Evolutionary conservation across 2,329 filamentous ascomycete species (phyloP), one percentile per base, ranked within the genome.

Genomic region (Cladosporium sp.): DNA sequence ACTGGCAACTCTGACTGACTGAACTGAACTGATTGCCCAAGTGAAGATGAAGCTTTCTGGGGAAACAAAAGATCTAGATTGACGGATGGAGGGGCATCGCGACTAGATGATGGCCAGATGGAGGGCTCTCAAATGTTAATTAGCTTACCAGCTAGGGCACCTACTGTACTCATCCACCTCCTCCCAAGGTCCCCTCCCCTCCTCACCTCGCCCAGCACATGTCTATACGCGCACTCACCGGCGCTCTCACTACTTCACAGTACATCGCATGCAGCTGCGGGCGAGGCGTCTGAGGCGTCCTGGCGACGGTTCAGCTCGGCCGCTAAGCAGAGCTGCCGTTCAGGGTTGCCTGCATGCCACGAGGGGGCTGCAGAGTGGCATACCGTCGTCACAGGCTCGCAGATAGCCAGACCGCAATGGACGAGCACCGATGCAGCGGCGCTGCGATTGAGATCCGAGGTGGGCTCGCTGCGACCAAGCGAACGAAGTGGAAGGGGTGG

Each of bases 201-300:
- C 34, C 49, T 63, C 51, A 26, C 61, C 34, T 24, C 24, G 24
- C 24, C 24, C 36, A 57, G 51, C 61, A 62, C 59, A 63, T 52
- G 60, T 49, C n/a, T 49, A 21, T 49, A 15, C 59, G 34, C 21
- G 59, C 24, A 24, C n/a, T 61, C 59, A 34, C 41, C 41, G 28
- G 38, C 26, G 2, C 15, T 21, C 26, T 47, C 41, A 49, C 60
- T 63, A 54, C 60, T 36, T 30, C 26, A 47, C 10, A 44, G 49
- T 54, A 49, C 60, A 21, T 54, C 21, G 26, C 61, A 57, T 64
- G 61, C 61, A 47, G 49, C 18, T 26, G 61, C 61, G 61, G 61
- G 24, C 60, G 49, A 63, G 60, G 60, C 60, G 60, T 63, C 59
- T 49, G 49, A 63, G 60, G 60, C 60, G 60, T 63, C 59, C 49